phyloP scores from a whole-genome alignment of 345 rosid genomes.

The Euphorbia lathyris region DNA sequence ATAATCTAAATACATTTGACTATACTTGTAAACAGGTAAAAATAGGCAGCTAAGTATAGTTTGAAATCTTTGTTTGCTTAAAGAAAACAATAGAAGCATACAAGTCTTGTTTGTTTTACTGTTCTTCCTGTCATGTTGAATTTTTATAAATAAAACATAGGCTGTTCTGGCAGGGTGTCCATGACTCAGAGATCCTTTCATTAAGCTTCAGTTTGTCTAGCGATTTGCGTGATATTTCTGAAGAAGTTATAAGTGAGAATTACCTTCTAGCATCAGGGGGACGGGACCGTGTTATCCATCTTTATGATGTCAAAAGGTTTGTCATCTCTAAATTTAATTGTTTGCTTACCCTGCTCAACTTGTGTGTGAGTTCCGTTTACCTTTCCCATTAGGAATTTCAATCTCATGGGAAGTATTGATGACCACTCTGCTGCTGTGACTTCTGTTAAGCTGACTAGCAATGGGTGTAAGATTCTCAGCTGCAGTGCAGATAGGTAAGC shows the following conservation, averaged over 20 bases:
- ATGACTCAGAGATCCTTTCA: conserved; percentile 72
- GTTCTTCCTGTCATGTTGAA: conserved; percentile 9
- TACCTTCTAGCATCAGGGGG: conserved; percentile 76
- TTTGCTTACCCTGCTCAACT: conserved; percentile 19
- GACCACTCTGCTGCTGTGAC: conserved; percentile 80
- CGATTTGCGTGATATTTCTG: conserved; percentile 28
- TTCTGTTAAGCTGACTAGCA: conserved; percentile 56
- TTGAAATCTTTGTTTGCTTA: conserved; percentile 9
- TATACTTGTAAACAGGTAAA: conserved; percentile 62
- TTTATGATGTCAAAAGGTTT: conserved; percentile 74
- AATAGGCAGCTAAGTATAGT: neutral
- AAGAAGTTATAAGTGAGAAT: conserved; percentile 32
- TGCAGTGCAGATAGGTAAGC: conserved; percentile 81
- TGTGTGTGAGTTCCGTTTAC: conserved; percentile 22
- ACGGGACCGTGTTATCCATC: conserved; percentile 62
- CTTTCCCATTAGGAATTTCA: conserved; percentile 58
- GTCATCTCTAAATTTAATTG: conserved; percentile 8
- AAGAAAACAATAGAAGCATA: conserved; percentile 1
- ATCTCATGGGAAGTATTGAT: conserved; percentile 50
- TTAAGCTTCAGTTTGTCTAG: conserved; percentile 64
- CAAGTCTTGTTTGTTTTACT: neutral
- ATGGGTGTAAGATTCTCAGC: conserved; percentile 58
- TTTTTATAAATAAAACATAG: conserved; percentile 15
- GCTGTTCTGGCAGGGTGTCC: conserved; percentile 50
- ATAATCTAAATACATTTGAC: conserved; percentile 58